phyloP scores from a whole-genome alignment of 2,329 filamentous ascomycete genomes.

The Fusarium buxicola region DNA sequence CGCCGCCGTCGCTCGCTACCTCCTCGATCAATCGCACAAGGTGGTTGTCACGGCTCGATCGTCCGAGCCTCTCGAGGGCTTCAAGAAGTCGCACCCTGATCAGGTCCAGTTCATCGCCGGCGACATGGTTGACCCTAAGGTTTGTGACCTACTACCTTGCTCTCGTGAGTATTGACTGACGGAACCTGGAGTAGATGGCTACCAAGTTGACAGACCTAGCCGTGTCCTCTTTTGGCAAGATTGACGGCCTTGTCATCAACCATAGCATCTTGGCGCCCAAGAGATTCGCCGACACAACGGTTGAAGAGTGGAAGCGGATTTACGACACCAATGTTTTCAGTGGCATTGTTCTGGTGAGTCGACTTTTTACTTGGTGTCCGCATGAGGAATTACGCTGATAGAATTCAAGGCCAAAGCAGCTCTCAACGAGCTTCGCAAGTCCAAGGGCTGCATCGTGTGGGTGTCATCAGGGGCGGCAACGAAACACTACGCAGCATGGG shows the following conservation, averaged over 20 bases:
- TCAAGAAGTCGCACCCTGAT: slow-evolving; percentile 61
- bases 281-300: slow-evolving; percentile 73
- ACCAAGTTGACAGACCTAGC: slow-evolving; percentile 74
- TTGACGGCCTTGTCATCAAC: slow-evolving; percentile 90
- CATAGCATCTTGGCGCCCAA: slow-evolving; percentile 86
- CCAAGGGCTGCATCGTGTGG: slow-evolving; percentile 79
- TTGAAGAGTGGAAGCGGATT: slow-evolving; percentile 78
- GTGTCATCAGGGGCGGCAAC: slow-evolving; percentile 82
- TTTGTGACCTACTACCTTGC: background rate
- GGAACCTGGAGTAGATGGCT: slow-evolving; percentile 58
- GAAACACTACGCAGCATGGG: slow-evolving; percentile 78
- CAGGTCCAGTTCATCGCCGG: slow-evolving; percentile 68
- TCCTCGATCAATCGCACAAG: slow-evolving; percentile 66
- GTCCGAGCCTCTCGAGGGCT: slow-evolving; percentile 58
- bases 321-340: slow-evolving; percentile 93
- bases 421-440: slow-evolving; percentile 74
- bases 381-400: slow-evolving; percentile 15
- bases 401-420: slow-evolving; percentile 73
- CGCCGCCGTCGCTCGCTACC: slow-evolving; percentile 63
- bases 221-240: slow-evolving; percentile 72
- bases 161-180: background rate
- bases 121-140: slow-evolving; percentile 64
- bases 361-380: slow-evolving; percentile 2
- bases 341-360: slow-evolving; percentile 77
- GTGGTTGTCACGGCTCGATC: slow-evolving; percentile 70